phyloP scores from a whole-genome alignment of 2,329 filamentous ascomycete genomes.

The Penicillium freii region DNA sequence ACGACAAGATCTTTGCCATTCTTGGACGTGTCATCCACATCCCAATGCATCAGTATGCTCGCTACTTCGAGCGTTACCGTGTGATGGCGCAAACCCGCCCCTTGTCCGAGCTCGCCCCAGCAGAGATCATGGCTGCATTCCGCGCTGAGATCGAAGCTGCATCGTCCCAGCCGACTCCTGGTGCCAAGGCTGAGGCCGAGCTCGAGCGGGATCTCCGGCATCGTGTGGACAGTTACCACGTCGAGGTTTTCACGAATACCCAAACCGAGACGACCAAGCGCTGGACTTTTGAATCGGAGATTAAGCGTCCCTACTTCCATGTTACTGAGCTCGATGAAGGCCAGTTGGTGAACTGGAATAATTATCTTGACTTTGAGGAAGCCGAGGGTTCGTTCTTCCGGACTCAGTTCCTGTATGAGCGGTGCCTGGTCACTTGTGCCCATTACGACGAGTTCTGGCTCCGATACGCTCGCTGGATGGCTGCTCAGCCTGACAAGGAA shows the following conservation, averaged over 20 bases:
- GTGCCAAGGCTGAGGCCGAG: conserved; percentile 67
- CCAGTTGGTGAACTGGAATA: conserved; percentile 87
- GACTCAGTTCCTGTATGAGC: conserved; percentile 83
- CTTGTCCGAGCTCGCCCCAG: conserved; percentile 67
- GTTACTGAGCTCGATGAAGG: conserved; percentile 85
- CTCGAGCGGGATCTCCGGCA: conserved; percentile 77
- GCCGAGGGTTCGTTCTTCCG: conserved; percentile 72
- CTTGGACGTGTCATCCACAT: conserved; percentile 80
- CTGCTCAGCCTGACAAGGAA: conserved; percentile 72
- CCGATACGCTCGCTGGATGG: conserved; percentile 95
- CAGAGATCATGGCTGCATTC: conserved; percentile 66
- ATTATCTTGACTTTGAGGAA: conserved; percentile 96
- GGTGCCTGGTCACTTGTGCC: conserved; percentile 86
- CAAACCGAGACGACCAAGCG: conserved; percentile 87
- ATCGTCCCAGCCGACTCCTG: conserved; percentile 42
- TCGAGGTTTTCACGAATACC: conserved; percentile 75
- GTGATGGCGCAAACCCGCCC: conserved; percentile 71
- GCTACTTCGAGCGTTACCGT: conserved; percentile 90
- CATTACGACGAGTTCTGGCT: conserved; percentile 98
- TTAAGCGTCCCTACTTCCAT: conserved; percentile 96
- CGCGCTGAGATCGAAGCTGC: conserved; percentile 66
- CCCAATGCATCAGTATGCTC: conserved; percentile 91
- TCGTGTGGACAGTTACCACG: conserved; percentile 76
- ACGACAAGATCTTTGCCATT: conserved; percentile 81
- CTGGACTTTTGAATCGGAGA: conserved; percentile 91